phyloP scores from a whole-genome alignment of 257 asterid species.

The Primulina eburnea region DNA sequence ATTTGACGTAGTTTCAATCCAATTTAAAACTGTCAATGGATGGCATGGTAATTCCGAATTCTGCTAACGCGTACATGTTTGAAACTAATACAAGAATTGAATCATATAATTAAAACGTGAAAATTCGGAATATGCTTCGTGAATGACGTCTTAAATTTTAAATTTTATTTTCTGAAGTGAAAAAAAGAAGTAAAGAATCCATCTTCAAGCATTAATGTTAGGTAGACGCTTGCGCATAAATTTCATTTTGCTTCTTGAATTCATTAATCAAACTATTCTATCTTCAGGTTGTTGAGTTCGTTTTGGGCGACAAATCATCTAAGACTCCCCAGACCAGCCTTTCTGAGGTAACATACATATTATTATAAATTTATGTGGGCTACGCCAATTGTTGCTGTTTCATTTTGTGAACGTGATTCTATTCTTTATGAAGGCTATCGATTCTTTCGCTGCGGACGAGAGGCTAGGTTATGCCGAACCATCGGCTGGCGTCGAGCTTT shows the following conservation, averaged over 20 bases:
- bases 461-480: conserved; percentile 94
- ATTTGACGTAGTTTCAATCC: neutral
- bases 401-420: neutral
- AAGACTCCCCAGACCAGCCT: conserved; percentile 45
- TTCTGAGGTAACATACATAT: conserved; percentile 51
- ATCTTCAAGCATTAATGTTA: neutral
- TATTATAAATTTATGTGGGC: neutral
- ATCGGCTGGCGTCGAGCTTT: conserved; percentile 71
- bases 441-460: conserved; percentile 59
- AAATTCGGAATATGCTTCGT: neutral
- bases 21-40: neutral
- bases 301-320: conserved; percentile 53
- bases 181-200: neutral
- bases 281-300: conserved; percentile 75
- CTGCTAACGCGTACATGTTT: neutral
- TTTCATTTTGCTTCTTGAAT: neutral
- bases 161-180: neutral
- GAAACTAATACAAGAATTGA: neutral
- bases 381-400: neutral
- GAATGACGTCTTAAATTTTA: neutral
- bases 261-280: neutral
- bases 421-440: conserved; percentile 52
- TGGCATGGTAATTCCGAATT: neutral
- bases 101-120: neutral
- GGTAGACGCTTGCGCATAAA: neutral